Evolutionary conservation across 2,329 filamentous ascomycete genomes (phyloP).

Genomic region (Penicillium sp.): DNA sequence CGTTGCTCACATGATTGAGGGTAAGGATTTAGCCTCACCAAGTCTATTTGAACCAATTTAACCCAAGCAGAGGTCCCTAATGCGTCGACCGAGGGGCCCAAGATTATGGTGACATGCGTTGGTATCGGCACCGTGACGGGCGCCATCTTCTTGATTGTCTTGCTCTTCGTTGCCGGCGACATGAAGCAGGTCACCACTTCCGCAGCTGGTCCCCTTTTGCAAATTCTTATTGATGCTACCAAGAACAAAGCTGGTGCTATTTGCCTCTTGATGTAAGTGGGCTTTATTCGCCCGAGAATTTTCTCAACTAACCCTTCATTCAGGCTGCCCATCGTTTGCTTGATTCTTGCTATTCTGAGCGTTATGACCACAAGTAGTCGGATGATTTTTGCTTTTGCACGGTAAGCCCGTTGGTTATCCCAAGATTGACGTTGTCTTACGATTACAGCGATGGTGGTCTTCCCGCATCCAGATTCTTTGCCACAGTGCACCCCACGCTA

Average conservation of each 20-base stretch:
- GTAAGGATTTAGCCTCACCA: constrained; percentile 1
- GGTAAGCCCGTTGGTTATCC: constrained; percentile 13
- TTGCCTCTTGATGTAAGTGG: constrained; percentile 56
- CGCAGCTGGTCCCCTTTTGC: constrained; percentile 54
- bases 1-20: constrained; percentile 50
- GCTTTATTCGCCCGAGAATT: no score
- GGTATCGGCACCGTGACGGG: constrained; percentile 59
- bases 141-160: constrained; percentile 57
- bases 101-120: constrained; percentile 62
- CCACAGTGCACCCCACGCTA: constrained; percentile 56
- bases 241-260: constrained; percentile 57
- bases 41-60: neutral
- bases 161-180: constrained; percentile 60
- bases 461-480: constrained; percentile 56
- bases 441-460: constrained; percentile 57
- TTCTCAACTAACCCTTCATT: constrained; percentile 10
- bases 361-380: constrained; percentile 37
- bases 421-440: neutral
- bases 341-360: constrained; percentile 31
- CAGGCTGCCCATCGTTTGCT: constrained; percentile 32
- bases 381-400: constrained; percentile 35
- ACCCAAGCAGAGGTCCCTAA: constrained; percentile 34
- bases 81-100: constrained; percentile 53
- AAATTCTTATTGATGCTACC: constrained; percentile 61
- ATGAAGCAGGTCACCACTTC: constrained; percentile 54